phyloP scores from a whole-genome alignment of 345 rosid genomes.

The Eucalyptus rudis region DNA sequence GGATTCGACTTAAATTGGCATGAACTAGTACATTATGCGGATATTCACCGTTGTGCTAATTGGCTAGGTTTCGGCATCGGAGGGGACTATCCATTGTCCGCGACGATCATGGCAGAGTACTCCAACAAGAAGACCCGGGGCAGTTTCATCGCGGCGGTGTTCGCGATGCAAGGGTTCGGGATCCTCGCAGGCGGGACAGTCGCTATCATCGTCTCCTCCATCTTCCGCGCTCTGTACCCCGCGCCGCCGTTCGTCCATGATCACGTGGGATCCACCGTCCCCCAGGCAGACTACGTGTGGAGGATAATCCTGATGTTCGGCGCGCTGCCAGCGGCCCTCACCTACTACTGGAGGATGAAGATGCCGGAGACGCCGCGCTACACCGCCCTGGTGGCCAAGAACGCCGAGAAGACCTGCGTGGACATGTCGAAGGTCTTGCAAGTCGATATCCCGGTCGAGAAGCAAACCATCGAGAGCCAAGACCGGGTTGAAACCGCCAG shows the following conservation, averaged over 20 bases:
- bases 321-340: slow-evolving; percentile 3
- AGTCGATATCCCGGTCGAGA: neutral
- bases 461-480: neutral
- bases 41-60: neutral
- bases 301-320: slow-evolving; percentile 11
- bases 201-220: neutral
- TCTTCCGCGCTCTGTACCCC: neutral
- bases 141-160: neutral
- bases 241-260: neutral
- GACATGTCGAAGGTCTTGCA: slow-evolving; percentile 7
- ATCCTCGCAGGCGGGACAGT: neutral
- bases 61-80: neutral
- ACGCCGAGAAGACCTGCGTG: neutral
- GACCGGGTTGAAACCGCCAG: neutral
- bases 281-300: neutral
- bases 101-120: slow-evolving; percentile 1
- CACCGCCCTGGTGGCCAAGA: slow-evolving; percentile 11
- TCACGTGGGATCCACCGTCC: neutral
- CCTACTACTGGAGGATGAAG: slow-evolving; percentile 13
- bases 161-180: slow-evolving; percentile 1
- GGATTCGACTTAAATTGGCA: neutral
- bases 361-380: slow-evolving; percentile 16
- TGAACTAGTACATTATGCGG: neutral
- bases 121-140: slow-evolving; percentile 5
- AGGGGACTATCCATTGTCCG: neutral